These are phyloP conservation scores for Xylaria sp. DNA, from an alignment of 2,329 filamentous ascomycete genomes.

Conservation along the genomic window DNA sequence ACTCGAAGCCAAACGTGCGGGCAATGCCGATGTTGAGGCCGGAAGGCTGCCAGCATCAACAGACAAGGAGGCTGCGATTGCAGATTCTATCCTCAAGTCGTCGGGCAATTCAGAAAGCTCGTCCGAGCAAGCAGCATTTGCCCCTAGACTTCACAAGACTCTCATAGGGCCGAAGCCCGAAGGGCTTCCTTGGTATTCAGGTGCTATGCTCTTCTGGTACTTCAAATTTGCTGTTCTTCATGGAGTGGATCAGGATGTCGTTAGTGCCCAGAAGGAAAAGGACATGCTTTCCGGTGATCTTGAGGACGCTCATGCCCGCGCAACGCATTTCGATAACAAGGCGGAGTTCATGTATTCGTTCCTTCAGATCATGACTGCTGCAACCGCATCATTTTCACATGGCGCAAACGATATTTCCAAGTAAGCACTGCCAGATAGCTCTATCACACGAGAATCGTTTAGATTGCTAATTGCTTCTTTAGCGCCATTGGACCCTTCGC, in stretches of 20 bases:
- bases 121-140: background rate
- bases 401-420: constrained; percentile 71
- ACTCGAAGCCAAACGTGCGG: constrained; percentile 50
- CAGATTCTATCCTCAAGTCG: constrained; percentile 21
- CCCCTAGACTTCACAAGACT: constrained; percentile 18
- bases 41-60: constrained; percentile 17
- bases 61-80: constrained; percentile 24
- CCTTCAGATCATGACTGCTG: constrained; percentile 64
- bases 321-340: constrained; percentile 66
- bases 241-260: constrained; percentile 43
- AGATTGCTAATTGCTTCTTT: background rate
- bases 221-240: constrained; percentile 31
- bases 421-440: constrained; percentile 14
- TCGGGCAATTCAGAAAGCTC: background rate
- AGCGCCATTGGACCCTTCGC: constrained; percentile 67
- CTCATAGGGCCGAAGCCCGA: constrained; percentile 35
- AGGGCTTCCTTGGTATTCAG: constrained; percentile 42
- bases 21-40: constrained; percentile 35
- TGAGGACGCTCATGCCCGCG: constrained; percentile 60
- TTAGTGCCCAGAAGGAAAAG: constrained; percentile 46
- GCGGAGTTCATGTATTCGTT: constrained; percentile 66
- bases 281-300: constrained; percentile 58
- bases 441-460: background rate
- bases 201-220: constrained; percentile 32
- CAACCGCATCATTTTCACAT: constrained; percentile 68